phyloP scores from a whole-genome alignment of 2,329 filamentous ascomycete species.

The Daldinia eschscholtzii region DNA sequence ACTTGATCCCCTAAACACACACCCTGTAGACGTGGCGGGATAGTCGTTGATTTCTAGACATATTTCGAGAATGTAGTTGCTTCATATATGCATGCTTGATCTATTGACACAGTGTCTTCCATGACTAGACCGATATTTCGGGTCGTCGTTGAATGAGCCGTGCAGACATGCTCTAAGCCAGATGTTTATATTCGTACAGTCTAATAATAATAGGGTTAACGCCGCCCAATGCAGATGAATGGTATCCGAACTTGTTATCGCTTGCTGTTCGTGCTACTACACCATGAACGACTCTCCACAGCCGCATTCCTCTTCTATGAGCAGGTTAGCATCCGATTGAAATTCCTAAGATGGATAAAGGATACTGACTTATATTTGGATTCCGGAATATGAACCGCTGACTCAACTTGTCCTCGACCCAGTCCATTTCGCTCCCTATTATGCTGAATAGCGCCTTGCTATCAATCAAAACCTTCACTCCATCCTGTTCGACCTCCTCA shows the following conservation, averaged over 20 bases:
- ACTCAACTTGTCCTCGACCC: conserved; percentile 95
- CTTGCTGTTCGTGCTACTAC: conserved; percentile 50
- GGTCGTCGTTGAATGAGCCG: neutral
- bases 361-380: conserved; percentile 92
- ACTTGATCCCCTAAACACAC: neutral
- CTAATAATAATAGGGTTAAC: conserved; percentile 41
- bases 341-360: neutral
- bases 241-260: conserved; percentile 35
- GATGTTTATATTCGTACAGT: conserved; percentile 20
- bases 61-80: neutral
- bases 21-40: neutral
- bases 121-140: neutral
- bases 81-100: neutral
- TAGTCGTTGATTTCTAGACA: neutral
- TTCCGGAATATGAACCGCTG: conserved; percentile 95
- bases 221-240: conserved; percentile 48
- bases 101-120: neutral
- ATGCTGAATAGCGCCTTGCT: conserved; percentile 98
- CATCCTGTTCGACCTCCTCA: conserved; percentile 94
- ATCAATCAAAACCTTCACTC: conserved; percentile 94
- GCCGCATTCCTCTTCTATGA: conserved; percentile 91
- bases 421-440: conserved; percentile 99
- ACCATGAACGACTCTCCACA: conserved; percentile 98
- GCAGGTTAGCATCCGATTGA: conserved; percentile 49
- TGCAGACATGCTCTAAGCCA: neutral